Conservation (phyloP, 2,329 filamentous ascomycete genomes). For the Ampelomyces quisqualis region DNA sequence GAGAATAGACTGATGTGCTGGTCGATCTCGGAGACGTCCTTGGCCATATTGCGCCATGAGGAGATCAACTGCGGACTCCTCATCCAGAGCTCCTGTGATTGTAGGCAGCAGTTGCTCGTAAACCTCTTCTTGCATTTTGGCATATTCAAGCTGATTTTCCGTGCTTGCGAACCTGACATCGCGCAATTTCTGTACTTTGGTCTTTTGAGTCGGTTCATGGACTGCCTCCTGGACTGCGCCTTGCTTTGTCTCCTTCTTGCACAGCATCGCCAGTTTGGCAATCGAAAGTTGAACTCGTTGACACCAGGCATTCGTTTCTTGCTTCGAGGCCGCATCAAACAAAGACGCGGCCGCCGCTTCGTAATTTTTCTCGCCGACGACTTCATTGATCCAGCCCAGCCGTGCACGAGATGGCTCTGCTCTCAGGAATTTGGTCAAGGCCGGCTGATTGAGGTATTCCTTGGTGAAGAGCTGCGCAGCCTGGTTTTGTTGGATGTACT, state of each 20-base stretch:
- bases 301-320: slow-evolving; percentile 82
- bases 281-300: slow-evolving; percentile 92
- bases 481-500: slow-evolving; percentile 62
- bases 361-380: slow-evolving; percentile 74
- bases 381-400: slow-evolving; percentile 93
- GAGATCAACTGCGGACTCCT: slow-evolving; percentile 73
- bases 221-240: slow-evolving; percentile 47
- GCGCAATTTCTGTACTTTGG: slow-evolving; percentile 45
- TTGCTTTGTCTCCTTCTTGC: slow-evolving; percentile 50
- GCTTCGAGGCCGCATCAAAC: slow-evolving; percentile 65
- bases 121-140: slow-evolving; percentile 76
- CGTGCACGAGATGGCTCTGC: slow-evolving; percentile 70
- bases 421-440: slow-evolving; percentile 76
- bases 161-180: slow-evolving; percentile 39
- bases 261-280: slow-evolving; percentile 71
- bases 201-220: slow-evolving; percentile 22
- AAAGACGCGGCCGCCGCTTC: slow-evolving; percentile 71
- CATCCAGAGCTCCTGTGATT: slow-evolving; percentile 73
- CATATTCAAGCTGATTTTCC: slow-evolving; percentile 65
- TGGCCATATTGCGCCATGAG: slow-evolving; percentile 68
- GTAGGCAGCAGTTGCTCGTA: slow-evolving; percentile 69
- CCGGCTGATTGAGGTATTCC: slow-evolving; percentile 67
- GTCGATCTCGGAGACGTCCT: slow-evolving; percentile 57
- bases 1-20: slow-evolving; percentile 69
- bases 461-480: slow-evolving; percentile 59